Evolutionary conservation across 352 stramenopile species (phyloP), one percentile per base, ranked within the genome.

Genomic region (Globisporangium emineosum): DNA sequence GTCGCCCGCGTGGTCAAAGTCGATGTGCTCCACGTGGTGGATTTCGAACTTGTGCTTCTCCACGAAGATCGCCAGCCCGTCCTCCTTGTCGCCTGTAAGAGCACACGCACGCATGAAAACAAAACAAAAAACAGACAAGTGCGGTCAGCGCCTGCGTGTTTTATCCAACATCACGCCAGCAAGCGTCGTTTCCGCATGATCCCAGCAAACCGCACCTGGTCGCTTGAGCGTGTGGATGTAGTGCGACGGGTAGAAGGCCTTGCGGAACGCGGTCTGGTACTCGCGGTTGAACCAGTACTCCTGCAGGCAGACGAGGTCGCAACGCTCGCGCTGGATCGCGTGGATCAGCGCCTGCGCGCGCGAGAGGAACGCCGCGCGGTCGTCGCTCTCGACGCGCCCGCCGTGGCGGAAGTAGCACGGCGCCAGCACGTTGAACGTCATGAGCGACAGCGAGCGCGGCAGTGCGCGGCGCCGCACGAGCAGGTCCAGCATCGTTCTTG

Each of bases 401-500:
- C 84, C 86, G 69, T 93, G 84, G 12, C 84, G 84, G 65, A 95
- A 95, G 77, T 95, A 95, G 76, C 86, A 95, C 57, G 86, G 86
- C 37, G 86, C 86, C 57, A 95, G 77, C 57, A 95, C 69, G 73
- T 95, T 95, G 70, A 95, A 95, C 60, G 84, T 93, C 83, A 95
- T 88, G 64, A 95, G 77, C 70, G 84, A 91, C 57, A 93, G 71
- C 70, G 71, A 72, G 30, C 69, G 74, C 54, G 64, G 63, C 23
- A 61, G 52, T 27, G 65, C 61, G 64, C 69, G 66, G 25, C 69
- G 70, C 30, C 68, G 69, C 64, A 76, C 62, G 32, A 67, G 57
- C 52, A 74, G 62, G 62, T 66, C 63, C 52, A 78, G 42, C 73
- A 75, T 71, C 30, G 33, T 53, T 17, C 37, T 43, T 13, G 37